Evolutionary conservation across 2,329 filamentous ascomycete genomes (phyloP).

Genomic region (Aspergillus carbonarius): DNA sequence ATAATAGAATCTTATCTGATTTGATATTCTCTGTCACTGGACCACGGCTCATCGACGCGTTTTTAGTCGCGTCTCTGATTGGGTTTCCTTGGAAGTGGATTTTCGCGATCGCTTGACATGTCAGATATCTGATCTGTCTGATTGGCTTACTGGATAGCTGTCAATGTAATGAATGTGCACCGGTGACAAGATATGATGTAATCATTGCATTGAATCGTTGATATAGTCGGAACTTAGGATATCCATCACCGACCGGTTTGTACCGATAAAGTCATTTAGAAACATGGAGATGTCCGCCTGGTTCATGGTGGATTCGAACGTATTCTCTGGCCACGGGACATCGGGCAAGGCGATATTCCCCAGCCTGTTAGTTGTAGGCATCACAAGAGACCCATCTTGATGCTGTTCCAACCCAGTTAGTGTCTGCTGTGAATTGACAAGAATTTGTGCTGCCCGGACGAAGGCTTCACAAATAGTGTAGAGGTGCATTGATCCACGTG

Average conservation of each 20-base stretch:
- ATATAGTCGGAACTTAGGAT: constrained; percentile 22
- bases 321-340: constrained; percentile 24
- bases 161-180: not conserved
- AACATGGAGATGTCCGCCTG: constrained; percentile 27
- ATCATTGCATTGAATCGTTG: constrained; percentile 9
- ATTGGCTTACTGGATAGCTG: not conserved
- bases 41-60: not conserved
- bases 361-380: constrained; percentile 17
- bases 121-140: not conserved
- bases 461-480: constrained; percentile 25
- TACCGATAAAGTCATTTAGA: constrained; percentile 29
- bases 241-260: constrained; percentile 26
- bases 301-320: constrained; percentile 21
- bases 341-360: constrained; percentile 25
- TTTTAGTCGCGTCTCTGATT: not conserved
- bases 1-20: not conserved
- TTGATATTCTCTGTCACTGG: not conserved
- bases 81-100: not conserved
- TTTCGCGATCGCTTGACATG: not conserved
- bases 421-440: constrained; percentile 23
- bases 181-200: not conserved
- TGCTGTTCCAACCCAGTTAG: constrained; percentile 23
- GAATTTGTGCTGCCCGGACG: constrained; percentile 23
- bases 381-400: constrained; percentile 24
- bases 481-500: constrained; percentile 21